These are phyloP conservation scores for Chlorokybus atmophyticus DNA, from an alignment of 139 green algal species.

Conservation along the genomic window DNA sequence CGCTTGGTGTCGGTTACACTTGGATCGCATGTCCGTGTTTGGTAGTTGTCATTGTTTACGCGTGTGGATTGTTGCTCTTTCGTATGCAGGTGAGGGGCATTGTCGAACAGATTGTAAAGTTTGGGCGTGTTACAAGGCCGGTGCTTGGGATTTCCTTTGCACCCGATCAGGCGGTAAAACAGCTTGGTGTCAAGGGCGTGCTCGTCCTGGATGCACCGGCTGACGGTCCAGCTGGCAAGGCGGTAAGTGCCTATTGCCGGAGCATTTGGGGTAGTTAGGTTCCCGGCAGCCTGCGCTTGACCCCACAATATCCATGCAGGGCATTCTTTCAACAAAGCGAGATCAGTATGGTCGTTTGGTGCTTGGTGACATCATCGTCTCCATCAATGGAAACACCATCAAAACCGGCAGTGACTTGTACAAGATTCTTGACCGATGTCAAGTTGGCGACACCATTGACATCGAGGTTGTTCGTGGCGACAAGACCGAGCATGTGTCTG, in stretches of 20 bases:
- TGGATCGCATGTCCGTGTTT: background rate
- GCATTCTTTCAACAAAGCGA: slow-evolving; percentile 24
- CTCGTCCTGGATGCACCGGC: slow-evolving; percentile 34
- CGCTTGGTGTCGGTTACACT: background rate
- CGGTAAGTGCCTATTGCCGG: no score
- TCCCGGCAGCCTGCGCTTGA: no score
- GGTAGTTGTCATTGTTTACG: background rate
- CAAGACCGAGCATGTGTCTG: no score
- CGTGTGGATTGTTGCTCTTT: background rate
- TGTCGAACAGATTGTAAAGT: slow-evolving; percentile 43
- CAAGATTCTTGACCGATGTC: slow-evolving; percentile 29
- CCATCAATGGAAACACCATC: slow-evolving; percentile 29
- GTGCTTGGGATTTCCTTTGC: slow-evolving; percentile 44
- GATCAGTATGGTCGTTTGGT: slow-evolving; percentile 34
- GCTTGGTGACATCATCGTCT: slow-evolving; percentile 38
- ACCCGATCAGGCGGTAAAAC: slow-evolving; percentile 31
- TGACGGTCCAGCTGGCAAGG: slow-evolving; percentile 29
- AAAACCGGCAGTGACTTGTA: slow-evolving; percentile 35
- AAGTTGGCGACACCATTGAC: slow-evolving; percentile 28
- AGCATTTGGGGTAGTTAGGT: no score
- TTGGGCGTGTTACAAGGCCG: slow-evolving; percentile 35
- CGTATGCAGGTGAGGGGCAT: slow-evolving; percentile 25
- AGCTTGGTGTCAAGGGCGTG: slow-evolving; percentile 38
- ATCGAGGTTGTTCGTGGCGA: no score
- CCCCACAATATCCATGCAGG: no score